These are phyloP conservation scores for Stereocaulon alpinum DNA, from an alignment of 495 filamentous ascomycete genomes.

Conservation along the genomic window DNA sequence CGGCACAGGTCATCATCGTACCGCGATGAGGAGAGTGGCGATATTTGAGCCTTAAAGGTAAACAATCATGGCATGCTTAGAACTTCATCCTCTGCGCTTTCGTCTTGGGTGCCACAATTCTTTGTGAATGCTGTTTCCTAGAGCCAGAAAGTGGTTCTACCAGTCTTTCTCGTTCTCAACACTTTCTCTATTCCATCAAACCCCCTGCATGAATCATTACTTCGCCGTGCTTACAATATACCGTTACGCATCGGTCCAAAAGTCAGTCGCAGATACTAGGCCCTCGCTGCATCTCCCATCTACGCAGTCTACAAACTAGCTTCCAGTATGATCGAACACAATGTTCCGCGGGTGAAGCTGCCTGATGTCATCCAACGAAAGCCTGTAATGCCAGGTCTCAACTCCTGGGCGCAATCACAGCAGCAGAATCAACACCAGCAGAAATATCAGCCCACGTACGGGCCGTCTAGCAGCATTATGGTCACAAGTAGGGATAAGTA, in stretches of 20 bases:
- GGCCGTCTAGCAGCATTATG: neutral
- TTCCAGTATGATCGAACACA: slow-evolving; percentile 6
- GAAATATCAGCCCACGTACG: neutral
- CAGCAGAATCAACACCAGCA: slow-evolving; percentile 7
- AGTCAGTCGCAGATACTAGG: neutral
- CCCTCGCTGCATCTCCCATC: neutral
- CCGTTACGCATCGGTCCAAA: neutral
- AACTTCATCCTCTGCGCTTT: neutral
- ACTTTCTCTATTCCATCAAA: neutral
- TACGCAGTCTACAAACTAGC: neutral
- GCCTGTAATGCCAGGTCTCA: slow-evolving; percentile 12
- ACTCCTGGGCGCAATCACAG: slow-evolving; percentile 20
- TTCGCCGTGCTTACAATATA: neutral
- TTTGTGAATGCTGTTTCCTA: neutral
- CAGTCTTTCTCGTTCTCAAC: neutral
- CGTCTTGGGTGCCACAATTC: neutral
- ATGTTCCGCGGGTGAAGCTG: slow-evolving; percentile 4
- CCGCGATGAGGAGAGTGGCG: too few relatives aligned
- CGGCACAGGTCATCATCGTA: too few relatives aligned
- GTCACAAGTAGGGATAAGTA: slow-evolving; percentile 20
- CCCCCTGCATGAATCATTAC: neutral
- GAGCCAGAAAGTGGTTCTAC: neutral
- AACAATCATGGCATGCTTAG: neutral
- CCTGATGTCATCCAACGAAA: slow-evolving; percentile 12
- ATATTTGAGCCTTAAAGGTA: too few relatives aligned